Evolutionary conservation across 2,329 filamentous ascomycete species (phyloP).

Genomic region (Nothopassalora personata): DNA sequence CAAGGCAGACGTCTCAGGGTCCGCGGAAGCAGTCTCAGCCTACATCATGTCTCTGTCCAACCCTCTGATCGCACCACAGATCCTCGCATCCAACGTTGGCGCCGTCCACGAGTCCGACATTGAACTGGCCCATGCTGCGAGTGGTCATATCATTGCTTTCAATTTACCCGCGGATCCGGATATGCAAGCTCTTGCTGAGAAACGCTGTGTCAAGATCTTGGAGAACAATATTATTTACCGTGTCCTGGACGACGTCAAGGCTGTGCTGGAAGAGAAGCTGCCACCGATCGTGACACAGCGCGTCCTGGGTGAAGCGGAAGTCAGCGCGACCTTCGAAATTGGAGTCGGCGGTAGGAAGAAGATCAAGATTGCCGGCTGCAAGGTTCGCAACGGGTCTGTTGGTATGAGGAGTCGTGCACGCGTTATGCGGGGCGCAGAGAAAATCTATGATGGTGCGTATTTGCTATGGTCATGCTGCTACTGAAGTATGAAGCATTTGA

Average conservation of each 20-base stretch:
- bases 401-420: conserved; percentile 59
- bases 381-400: conserved; percentile 74
- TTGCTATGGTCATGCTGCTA: background rate
- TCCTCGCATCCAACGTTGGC: conserved; percentile 75
- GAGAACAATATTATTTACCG: conserved; percentile 85
- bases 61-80: conserved; percentile 70
- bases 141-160: conserved; percentile 78
- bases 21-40: conserved; percentile 81
- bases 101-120: conserved; percentile 79
- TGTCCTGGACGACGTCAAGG: conserved; percentile 66
- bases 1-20: conserved; percentile 90
- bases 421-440: conserved; percentile 62
- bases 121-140: conserved; percentile 74
- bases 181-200: conserved; percentile 64
- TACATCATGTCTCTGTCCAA: conserved; percentile 74
- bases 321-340: conserved; percentile 78
- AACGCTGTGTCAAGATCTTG: conserved; percentile 68
- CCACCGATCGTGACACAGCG: conserved; percentile 60
- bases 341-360: conserved; percentile 66
- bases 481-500: background rate
- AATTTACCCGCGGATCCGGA: conserved; percentile 63
- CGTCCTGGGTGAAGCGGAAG: conserved; percentile 82
- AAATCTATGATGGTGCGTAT: conserved; percentile 73
- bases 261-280: conserved; percentile 63
- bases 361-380: conserved; percentile 79